Conservation (phyloP, 768 basidiomycete genomes). For the Termitomyces bulborhizus region DNA sequence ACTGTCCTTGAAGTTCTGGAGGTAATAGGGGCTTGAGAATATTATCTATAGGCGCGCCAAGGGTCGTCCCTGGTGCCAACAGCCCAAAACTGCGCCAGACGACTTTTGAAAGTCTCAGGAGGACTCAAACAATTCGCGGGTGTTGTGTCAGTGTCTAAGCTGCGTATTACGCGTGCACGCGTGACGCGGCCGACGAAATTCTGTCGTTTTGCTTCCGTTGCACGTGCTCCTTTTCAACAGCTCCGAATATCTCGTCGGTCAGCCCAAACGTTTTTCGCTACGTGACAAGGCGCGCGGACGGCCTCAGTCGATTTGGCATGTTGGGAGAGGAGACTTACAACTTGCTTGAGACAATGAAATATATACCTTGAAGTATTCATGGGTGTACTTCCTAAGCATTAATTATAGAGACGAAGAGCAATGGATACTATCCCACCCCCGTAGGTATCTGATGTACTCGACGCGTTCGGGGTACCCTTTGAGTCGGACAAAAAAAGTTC, state of each 20-base stretch:
- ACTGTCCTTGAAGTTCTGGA: neutral
- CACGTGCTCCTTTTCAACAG: neutral
- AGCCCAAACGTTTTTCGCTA: too few relatives aligned
- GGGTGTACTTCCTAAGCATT: too few relatives aligned
- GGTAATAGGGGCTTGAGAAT: neutral
- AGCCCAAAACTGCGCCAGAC: neutral
- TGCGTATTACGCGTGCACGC: neutral
- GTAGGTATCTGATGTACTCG: too few relatives aligned
- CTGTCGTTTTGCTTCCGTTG: neutral
- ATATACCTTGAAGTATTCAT: neutral
- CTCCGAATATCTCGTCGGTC: neutral
- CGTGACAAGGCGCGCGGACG: too few relatives aligned
- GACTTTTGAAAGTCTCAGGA: neutral
- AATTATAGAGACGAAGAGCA: too few relatives aligned
- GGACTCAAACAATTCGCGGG: constrained; percentile 2
- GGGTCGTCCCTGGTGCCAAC: neutral
- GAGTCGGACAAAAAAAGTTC: too few relatives aligned
- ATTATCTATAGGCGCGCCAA: neutral
- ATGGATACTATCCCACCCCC: too few relatives aligned
- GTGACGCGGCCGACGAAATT: neutral
- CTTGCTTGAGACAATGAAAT: neutral
- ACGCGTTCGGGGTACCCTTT: too few relatives aligned
- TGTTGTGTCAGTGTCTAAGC: constrained; percentile 6
- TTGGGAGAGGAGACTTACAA: neutral
- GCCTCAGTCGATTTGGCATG: neutral